These are phyloP conservation scores for Paraphaeosphaeria minitans DNA, from an alignment of 2,329 filamentous ascomycete species.

Conservation along the genomic window DNA sequence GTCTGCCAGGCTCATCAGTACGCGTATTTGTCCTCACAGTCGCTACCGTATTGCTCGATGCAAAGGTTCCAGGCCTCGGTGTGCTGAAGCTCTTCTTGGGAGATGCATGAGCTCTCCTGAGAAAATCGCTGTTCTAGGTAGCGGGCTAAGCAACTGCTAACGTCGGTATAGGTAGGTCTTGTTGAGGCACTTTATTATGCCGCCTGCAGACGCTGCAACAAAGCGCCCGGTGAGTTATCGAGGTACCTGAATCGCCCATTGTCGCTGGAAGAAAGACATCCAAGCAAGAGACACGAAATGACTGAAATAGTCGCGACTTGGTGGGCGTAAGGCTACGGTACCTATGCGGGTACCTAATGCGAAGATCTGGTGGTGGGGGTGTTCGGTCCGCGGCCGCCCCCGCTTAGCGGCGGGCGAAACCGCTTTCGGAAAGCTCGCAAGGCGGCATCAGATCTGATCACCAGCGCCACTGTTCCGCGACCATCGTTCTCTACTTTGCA, in stretches of 20 bases:
- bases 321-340: neutral
- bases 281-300: too few relatives aligned
- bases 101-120: neutral
- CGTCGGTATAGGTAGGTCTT: too few relatives aligned
- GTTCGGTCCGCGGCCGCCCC: neutral
- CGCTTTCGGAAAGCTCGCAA: slow-evolving; percentile 2
- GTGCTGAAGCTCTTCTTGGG: neutral
- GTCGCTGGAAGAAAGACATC: too few relatives aligned
- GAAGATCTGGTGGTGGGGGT: neutral
- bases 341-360: neutral
- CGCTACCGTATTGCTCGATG: neutral
- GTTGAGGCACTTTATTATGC: too few relatives aligned
- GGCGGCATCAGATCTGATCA: neutral
- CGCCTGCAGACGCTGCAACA: too few relatives aligned
- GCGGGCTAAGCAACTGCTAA: too few relatives aligned
- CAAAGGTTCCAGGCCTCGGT: neutral
- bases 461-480: slow-evolving; percentile 1
- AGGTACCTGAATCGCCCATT: too few relatives aligned
- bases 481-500: neutral
- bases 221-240: too few relatives aligned
- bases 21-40: neutral
- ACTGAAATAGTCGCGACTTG: too few relatives aligned
- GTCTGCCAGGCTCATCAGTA: neutral
- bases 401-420: slow-evolving; percentile 7
- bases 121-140: too few relatives aligned